Base-by-base conservation (phyloP, 352 stramenopile species). In the Blastocystis sp. region DNA sequence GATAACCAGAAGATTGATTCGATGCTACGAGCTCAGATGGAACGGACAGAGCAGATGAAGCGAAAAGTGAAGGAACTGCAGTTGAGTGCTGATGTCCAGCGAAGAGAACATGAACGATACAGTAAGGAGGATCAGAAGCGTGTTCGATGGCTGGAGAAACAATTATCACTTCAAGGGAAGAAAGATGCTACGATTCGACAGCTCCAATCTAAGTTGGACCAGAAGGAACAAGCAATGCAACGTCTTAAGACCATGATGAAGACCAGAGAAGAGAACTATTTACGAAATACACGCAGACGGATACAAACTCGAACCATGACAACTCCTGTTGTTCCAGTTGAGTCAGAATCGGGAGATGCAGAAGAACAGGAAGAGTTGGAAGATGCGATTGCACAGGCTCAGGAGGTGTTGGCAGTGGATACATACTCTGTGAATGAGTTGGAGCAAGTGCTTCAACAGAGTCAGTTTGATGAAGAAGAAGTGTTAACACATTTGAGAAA, bases 111-210 rank as follows among this genome's bases (percentile, higher is more conserved):
- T 56, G 71, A 83, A 32, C 35, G 46, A 1, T 83, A 83, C 51
- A 51, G 43, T 12, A 57, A 59, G 29, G 71, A 83, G 49, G 71
- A 83, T 16, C 46, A 83, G 71, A 83, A 83, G 71, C 71, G 51
- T 0, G 27, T 83, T 12, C 27, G 27, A 24, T 83, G 71, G 71
- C 71, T 83, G 71, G 71, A 83, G 71, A 57, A 59, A 29, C 42
- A 83, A 27, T 29, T 83, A 37, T 37, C 49, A 29, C 49, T 65
- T 37, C 46, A 83, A 43, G 46, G 42, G 6, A 43, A 27, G 1
- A 83, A 83, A 29, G 71, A 83, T 37, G 19, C 42, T 35, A 32
- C 49, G n/a, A 65, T 83, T 35, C 71, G 49, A 19, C 71, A 66
- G 71, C 24, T 83, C 32, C 27, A 83, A 42, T 51, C 63, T 21